Evolutionary conservation across 768 basidiomycete genomes (phyloP), one percentile per base, ranked within the genome.

Genomic region (Boletus reticuloceps): DNA sequence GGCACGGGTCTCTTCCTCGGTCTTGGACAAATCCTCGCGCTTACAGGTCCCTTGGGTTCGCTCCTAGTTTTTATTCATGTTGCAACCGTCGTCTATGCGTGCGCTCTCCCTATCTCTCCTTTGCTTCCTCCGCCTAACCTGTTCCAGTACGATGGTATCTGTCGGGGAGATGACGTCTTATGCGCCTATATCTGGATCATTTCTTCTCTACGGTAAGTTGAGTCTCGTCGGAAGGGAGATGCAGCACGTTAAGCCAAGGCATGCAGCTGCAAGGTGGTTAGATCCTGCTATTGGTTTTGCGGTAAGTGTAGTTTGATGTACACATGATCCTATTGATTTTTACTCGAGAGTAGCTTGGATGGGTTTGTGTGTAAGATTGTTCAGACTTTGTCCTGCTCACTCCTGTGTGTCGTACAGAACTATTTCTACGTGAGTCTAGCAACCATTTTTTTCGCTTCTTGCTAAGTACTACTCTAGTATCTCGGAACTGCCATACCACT

Each of bases 401-500:
- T 9, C 22, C 41, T 14, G 20, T 20, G 37, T 40, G 20, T 10
- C 10, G 8, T 43, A 9, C 45, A 72, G 70, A 72, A 73, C 41
- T 75, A 72, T 54, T 75, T 70, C 56, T 69, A 68, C 42, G 72
- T 69, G 31, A 32, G 65, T 61, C 17, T 34, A n/a, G 16, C 13
- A n/a, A 1, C n/a, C 3, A 1, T 13, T 47, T 36, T 17, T 17
- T 53, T 22, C 13, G 7, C 6, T 50, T 6, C 11, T 5, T 25
- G 8, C 51, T 53, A 9, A 59, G 4, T 14, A 12, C 7, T 46
- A 25, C 4, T 20, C 19, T 5, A 66, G 64, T 59, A 45, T 52
- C n/a, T 48, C 38, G 62, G 53, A n/a, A 78, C 77, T 57, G 74
- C 77, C 6, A 62, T 80, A 16, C 77, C 79, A 3, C 75, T 79